Evolutionary conservation across 805 yeast genomes (phyloP), one percentile per base, ranked within the genome.

Genomic region (Monosporozyma siamensis): DNA sequence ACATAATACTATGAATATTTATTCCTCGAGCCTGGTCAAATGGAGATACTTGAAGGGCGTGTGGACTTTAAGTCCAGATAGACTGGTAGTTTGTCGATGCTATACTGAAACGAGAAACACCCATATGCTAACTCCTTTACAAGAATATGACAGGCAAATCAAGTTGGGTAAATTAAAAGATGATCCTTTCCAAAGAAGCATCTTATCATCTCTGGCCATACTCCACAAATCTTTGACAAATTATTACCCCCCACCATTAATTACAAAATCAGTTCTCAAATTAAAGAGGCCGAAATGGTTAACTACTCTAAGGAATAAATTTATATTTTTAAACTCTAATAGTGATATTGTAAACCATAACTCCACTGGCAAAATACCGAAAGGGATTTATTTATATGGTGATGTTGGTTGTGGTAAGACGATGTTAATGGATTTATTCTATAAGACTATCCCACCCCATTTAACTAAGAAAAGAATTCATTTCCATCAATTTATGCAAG

Each of bases 371-470:
- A 36, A 14, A 24, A n/a, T 36, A 3, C 95, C 92, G 2, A 69
- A 74, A 50, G 98, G 98, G 4, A 82, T 92, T 6, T 92, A 92
- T 56, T 69, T 92, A 24, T 92, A 85, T 63, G 98, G 98, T 18
- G 97, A 92, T 61, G 98, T 92, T 34, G 98, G 98, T 2, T 89
- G 97, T 63, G 98, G 98, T 4, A 90, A 92, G 59, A 92, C 98
- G 6, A 90, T 92, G 97, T 69, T 92, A 46, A 90, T 92, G 97
- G 97, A 92, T 63, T 69, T 92, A 50, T 92, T 92, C 55, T 92
- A 89, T 64, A 69, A 76, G 17, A 86, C 95, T 0, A 74, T 90
- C 14, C 97, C 97, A 0, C 40, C 63, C 0, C 85, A 82, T 57
- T 67, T 92, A 45, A 74, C 90, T 10, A 87, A 88, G 55, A 74